phyloP scores from a whole-genome alignment of 768 basidiomycete genomes.

The Chalciporus sphaerocephalus region DNA sequence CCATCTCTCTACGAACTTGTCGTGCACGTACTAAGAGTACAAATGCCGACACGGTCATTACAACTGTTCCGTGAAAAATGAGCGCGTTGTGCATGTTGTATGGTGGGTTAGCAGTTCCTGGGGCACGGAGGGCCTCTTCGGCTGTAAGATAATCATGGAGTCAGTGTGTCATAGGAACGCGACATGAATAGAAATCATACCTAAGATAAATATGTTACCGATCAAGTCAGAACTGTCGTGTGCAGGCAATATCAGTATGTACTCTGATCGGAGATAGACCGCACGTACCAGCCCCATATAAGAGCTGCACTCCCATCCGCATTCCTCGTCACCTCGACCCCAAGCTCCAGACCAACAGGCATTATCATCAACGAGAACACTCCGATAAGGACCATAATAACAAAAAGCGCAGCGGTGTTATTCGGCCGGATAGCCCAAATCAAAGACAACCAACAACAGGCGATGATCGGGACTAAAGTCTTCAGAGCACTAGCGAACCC shows the following conservation, averaged over 20 bases:
- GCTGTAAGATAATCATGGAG: constrained; percentile 38
- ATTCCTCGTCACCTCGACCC: constrained; percentile 75
- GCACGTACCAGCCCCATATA: constrained; percentile 72
- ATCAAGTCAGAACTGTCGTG: constrained; percentile 55
- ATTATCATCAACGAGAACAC: constrained; percentile 62
- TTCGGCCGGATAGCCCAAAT: constrained; percentile 75
- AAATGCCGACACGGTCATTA: constrained; percentile 35
- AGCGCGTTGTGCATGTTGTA: constrained; percentile 66
- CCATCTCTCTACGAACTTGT: constrained; percentile 59
- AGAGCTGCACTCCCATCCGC: constrained; percentile 73
- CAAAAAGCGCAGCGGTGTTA: constrained; percentile 57
- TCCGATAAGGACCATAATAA: constrained; percentile 67
- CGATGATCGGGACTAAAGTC: constrained; percentile 57
- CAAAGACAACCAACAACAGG: constrained; percentile 61
- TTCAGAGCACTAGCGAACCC: constrained; percentile 60
- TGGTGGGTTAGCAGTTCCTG: constrained; percentile 63
- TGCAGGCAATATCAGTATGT: neutral
- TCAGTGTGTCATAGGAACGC: constrained; percentile 19
- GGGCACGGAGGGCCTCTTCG: constrained; percentile 64
- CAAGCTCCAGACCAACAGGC: constrained; percentile 73
- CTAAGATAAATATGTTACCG: constrained; percentile 56
- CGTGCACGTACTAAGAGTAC: constrained; percentile 55
- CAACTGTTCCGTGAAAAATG: constrained; percentile 59
- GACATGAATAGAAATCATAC: constrained; percentile 36
- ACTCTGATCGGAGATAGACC: constrained; percentile 3